These are phyloP conservation scores for Sporobolus alterniflorus DNA, from an alignment of 202 grass and related monocot species.

Conservation along the genomic window DNA sequence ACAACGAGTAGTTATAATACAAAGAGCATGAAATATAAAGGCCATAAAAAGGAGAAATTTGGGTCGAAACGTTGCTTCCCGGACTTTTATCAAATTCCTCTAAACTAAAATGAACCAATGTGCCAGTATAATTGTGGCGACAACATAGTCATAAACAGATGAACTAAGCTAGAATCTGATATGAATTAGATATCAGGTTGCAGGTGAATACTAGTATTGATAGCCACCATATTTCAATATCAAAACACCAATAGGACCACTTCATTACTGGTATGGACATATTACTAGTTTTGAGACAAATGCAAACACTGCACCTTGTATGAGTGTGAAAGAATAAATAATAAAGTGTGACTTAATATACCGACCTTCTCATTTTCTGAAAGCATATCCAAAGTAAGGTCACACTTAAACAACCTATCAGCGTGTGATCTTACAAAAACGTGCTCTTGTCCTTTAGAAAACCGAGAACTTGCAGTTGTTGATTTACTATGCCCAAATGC, in stretches of 20 bases:
- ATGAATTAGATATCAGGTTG: not conserved
- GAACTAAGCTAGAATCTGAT: not conserved
- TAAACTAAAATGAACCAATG: constrained; percentile 4
- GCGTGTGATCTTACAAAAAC: constrained; percentile 56
- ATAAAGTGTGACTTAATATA: not conserved
- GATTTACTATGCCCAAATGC: constrained; percentile 61
- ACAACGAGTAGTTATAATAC: constrained; percentile 28
- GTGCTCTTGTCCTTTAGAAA: constrained; percentile 49
- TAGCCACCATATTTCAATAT: constrained; percentile 18
- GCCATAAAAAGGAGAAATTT: not conserved
- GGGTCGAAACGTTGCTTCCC: constrained; percentile 1
- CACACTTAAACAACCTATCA: constrained; percentile 61
- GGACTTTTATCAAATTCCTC: constrained; percentile 1
- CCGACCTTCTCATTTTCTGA: constrained; percentile 85
- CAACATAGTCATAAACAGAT: not conserved
- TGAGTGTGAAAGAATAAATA: not conserved
- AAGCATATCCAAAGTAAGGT: constrained; percentile 88
- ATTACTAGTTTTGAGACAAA: constrained; percentile 7
- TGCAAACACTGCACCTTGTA: not conserved
- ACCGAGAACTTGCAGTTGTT: constrained; percentile 30
- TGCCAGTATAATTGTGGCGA: constrained; percentile 2
- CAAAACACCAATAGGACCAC: constrained; percentile 12
- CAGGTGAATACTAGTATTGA: constrained; percentile 1
- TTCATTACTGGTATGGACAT: constrained; percentile 3
- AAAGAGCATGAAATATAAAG: constrained; percentile 10